phyloP scores from a whole-genome alignment of 2,329 filamentous ascomycete genomes.

The Botrytis hyacinthi region DNA sequence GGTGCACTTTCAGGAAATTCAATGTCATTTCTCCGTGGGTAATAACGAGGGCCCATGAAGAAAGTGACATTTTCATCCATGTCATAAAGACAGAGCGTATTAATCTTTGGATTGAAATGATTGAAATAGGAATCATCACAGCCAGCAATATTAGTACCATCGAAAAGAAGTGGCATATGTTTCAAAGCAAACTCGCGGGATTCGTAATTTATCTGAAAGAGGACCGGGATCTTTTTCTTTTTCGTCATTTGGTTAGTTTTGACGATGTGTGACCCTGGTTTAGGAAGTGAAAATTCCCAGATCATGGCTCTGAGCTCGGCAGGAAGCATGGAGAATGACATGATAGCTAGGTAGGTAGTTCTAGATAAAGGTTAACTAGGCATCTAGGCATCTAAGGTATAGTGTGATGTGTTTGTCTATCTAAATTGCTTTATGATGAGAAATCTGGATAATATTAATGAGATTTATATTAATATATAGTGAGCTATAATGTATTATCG shows the following conservation, averaged over 20 bases:
- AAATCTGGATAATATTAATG: not conserved
- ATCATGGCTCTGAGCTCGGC: not conserved
- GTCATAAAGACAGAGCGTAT: not conserved
- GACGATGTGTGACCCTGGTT: not conserved
- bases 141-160: not conserved
- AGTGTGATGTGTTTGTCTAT: not conserved
- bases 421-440: not conserved
- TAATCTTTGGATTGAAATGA: not conserved
- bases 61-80: fast-evolving
- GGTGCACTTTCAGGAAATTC: not conserved
- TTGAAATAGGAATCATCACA: not conserved
- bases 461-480: not conserved
- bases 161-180: not conserved
- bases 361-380: not conserved
- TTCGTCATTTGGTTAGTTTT: not conserved
- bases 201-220: not conserved
- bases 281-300: not conserved
- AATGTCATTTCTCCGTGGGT: not conserved
- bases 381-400: not conserved
- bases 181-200: not conserved
- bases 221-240: not conserved
- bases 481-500: not conserved
- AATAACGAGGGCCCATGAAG: not conserved
- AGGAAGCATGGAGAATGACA: not conserved
- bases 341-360: not conserved